Percentiles rank a stretch among this genome's conserved stretches.
These are phyloP conservation scores for Luzula sylvatica DNA, from an alignment of 176 grass and related monocot species.

Conservation along the genomic window DNA sequence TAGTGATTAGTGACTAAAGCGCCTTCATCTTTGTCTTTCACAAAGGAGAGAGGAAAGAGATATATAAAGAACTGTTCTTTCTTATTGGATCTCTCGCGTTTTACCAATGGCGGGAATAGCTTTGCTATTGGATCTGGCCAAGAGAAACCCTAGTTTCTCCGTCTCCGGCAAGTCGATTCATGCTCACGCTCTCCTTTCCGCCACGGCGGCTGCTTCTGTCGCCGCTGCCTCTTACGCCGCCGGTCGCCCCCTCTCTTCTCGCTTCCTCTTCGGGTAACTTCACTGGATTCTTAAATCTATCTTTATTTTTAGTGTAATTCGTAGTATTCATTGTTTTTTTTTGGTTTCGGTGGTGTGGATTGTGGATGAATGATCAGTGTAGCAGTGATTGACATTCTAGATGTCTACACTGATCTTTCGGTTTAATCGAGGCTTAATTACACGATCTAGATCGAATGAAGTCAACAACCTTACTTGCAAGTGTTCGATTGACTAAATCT, in stretches of 20 bases:
- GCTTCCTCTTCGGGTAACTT: slow-evolving; percentile 15
- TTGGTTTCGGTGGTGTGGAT: not conserved
- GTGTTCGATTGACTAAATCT: too few species aligned
- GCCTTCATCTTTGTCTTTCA: slow-evolving; percentile 10
- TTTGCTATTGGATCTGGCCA: slow-evolving; percentile 19
- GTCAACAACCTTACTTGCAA: not conserved
- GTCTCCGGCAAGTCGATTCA: slow-evolving; percentile 10
- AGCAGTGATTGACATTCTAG: too few species aligned
- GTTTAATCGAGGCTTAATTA: too few species aligned
- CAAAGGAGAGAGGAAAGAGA: not conserved
- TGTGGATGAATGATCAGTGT: not conserved
- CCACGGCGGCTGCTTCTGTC: slow-evolving; percentile 11
- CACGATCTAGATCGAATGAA: not conserved
- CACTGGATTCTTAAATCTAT: not conserved
- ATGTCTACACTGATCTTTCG: too few species aligned
- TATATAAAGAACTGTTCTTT: not conserved
- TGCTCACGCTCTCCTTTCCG: slow-evolving; percentile 15
- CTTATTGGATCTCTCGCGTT: slow-evolving; percentile 5
- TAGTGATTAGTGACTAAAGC: not conserved
- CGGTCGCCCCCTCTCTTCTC: slow-evolving; percentile 14
- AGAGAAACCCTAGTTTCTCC: slow-evolving; percentile 17
- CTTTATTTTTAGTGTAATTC: not conserved
- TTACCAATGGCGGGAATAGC: slow-evolving; percentile 22
- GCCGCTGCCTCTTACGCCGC: slow-evolving; percentile 6
- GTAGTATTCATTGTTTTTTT: not conserved